These are phyloP conservation scores for Fusarium sp. DNA, from an alignment of 2,329 filamentous ascomycete genomes.

Conservation along the genomic window DNA sequence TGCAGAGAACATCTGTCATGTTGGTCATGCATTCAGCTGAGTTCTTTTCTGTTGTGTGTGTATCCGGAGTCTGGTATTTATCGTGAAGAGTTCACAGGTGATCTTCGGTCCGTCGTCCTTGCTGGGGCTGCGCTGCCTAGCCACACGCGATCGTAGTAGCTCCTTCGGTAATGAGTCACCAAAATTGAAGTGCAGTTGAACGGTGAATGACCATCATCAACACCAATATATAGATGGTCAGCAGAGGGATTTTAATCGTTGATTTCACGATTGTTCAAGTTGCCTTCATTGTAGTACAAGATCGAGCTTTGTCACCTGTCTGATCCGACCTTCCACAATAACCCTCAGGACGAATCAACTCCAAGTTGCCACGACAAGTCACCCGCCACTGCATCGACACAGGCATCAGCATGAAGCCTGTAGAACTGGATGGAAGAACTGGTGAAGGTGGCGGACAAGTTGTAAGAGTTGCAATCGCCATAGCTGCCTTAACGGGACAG, in stretches of 20 bases:
- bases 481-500: slow-evolving; percentile 70
- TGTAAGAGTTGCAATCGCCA: slow-evolving; percentile 68
- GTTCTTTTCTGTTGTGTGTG: neutral
- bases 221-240: slow-evolving; percentile 14
- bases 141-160: slow-evolving; percentile 1
- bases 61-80: neutral
- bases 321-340: neutral
- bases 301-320: slow-evolving; percentile 7
- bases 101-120: neutral
- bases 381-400: slow-evolving; percentile 2
- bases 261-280: neutral
- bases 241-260: neutral
- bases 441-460: slow-evolving; percentile 76
- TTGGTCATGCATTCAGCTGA: neutral
- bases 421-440: slow-evolving; percentile 69
- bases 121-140: slow-evolving; percentile 14
- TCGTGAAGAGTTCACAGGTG: neutral
- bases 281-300: slow-evolving; percentile 11
- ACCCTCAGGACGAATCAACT: slow-evolving; percentile 9
- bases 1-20: neutral
- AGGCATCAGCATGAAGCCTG: slow-evolving; percentile 51
- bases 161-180: slow-evolving; percentile 34
- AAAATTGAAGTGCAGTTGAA: slow-evolving; percentile 1
- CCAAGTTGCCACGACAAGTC: slow-evolving; percentile 22
- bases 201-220: neutral